Evolutionary conservation across 2,329 filamentous ascomycete genomes (phyloP), one percentile per base, ranked within the genome.

Genomic region (Cladophialophora bantiana): DNA sequence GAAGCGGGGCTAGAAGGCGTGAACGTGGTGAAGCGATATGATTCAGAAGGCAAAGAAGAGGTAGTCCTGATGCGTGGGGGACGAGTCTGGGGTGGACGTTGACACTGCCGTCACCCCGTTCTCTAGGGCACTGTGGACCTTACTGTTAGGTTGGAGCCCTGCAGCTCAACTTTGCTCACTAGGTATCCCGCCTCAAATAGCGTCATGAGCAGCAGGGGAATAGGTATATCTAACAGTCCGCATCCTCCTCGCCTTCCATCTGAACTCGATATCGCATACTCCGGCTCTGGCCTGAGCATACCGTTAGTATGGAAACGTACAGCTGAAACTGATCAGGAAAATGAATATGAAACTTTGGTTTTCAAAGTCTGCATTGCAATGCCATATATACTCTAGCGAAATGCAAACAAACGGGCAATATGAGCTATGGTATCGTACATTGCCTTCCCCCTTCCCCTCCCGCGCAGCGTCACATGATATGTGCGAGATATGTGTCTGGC

Each of bases 11-110:
- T 82, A 50, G 76, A 74, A 57, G 74, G 76, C 55, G 70, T 81
- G 61, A 75, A 77, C 42, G 77, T 81, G 38, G 78, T 80, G 67
- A 73, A 77, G 59, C 71, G 74, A 48, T 79, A 79, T 71, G 64
- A 54, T 52, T 32, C 45, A 6, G 31, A 50, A 59, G 50, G 67
- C 55, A 4, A 60, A 65, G 67, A 67, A 34, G 62, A 67, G 55
- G 58, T 67, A 5, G 65, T 69, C 7, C 59, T 69, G 26, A 67
- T 59, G 61, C 64, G 68, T 7, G 61, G 45, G 4, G 67, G 61
- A 2, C 58, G 61, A 12, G 60, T 63, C 13, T 65, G 52, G 62
- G 55, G 57, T 42, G 38, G 56, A 26, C 18, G 32, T 7, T 50
- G 40, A 59, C 26, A 18, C 15, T 12, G 7, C 26, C 26, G 26